Conservation (phyloP, 2,329 filamentous ascomycete genomes). For the Ophiosphaerella narmari region DNA sequence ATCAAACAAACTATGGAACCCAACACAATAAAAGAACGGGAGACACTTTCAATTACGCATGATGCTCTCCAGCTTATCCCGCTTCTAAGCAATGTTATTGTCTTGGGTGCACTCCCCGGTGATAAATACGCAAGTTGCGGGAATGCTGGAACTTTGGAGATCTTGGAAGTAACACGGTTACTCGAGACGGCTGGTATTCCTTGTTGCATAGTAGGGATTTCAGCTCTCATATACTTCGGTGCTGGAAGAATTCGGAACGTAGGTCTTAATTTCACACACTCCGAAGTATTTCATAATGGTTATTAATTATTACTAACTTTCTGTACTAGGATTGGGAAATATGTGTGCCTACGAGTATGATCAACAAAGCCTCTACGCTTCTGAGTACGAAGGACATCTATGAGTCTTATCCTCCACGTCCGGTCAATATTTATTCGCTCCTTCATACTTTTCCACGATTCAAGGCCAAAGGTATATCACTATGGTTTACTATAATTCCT, state of each 20-base stretch:
- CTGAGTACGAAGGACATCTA: neutral
- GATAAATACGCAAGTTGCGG: neutral
- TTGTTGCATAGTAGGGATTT: neutral
- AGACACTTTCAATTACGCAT: neutral
- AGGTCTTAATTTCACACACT: neutral
- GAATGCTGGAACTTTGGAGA: slow-evolving; percentile 1
- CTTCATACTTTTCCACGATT: slow-evolving; percentile 1
- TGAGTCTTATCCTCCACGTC: neutral
- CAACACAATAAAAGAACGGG: neutral
- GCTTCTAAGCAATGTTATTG: neutral
- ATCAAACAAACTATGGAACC: neutral
- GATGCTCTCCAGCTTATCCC: too few species aligned
- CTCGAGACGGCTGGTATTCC: neutral
- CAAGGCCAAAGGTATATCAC: neutral
- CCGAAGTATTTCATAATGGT: neutral
- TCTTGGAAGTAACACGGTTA: slow-evolving; percentile 1
- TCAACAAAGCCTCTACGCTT: neutral
- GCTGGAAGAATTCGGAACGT: neutral
- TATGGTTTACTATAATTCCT: slow-evolving; percentile 1
- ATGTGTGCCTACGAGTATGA: neutral
- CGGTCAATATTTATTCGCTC: neutral
- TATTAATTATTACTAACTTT: neutral
- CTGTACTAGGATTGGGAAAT: neutral
- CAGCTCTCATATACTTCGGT: slow-evolving; percentile 2
- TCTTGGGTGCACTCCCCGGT: neutral